Conservation (phyloP, 331 rosid species). For the Prunus yedoensis region DNA sequence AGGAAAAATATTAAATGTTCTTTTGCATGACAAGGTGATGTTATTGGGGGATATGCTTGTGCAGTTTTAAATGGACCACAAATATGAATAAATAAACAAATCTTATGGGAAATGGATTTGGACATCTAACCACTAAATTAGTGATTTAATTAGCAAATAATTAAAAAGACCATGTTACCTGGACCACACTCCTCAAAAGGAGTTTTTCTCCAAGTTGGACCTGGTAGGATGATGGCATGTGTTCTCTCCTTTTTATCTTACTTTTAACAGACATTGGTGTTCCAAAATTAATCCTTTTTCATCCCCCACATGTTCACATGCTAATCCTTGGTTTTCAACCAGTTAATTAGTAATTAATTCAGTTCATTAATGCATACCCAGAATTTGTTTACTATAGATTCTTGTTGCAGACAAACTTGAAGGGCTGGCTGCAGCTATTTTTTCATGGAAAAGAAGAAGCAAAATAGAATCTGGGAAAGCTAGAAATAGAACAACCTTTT, state of each 20-base stretch:
- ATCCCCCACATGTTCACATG: not conserved
- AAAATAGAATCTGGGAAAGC: conserved; percentile 1
- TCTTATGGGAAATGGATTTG: not conserved
- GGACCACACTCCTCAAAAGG: not conserved
- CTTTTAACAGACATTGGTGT: not conserved
- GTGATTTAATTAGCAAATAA: conserved; percentile 3
- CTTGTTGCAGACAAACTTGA: not conserved
- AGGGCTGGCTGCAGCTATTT: not conserved
- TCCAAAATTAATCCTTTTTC: not conserved
- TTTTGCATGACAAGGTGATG: not conserved
- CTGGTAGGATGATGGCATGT: too few relatives aligned
- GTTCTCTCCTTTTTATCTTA: not conserved
- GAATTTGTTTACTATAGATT: not conserved
- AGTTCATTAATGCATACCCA: not conserved
- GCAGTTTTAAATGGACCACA: conserved; percentile 3
- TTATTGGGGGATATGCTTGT: conserved; percentile 5
- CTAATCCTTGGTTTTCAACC: not conserved
- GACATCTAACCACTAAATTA: conserved; percentile 3
- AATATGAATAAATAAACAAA: not conserved
- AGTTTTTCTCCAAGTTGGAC: not conserved
- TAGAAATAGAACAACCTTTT: conserved; percentile 1
- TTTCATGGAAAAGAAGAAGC: not conserved
- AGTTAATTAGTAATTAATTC: not conserved
- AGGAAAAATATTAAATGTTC: not conserved
- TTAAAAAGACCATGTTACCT: not conserved